Base-by-base conservation (phyloP, 495 filamentous ascomycete species). In the Penicillium daleae region DNA sequence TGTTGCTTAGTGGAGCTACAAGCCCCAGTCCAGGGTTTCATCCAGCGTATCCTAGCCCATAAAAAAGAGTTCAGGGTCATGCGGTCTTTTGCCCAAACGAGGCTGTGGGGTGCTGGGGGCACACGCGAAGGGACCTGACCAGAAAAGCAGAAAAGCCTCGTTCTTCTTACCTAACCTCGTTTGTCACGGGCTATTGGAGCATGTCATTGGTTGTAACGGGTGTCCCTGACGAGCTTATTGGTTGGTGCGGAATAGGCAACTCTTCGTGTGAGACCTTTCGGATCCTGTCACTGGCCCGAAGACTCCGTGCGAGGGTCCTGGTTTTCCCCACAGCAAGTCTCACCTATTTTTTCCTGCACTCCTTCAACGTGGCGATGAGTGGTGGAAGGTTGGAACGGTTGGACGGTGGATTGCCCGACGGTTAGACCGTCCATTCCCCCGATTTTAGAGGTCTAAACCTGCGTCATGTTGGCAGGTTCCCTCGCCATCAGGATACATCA, bases 81-180 rank as follows among this genome's bases (percentile, higher is more conserved):
- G 65, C 65, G 65, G 57, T 35, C 44, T 61, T 51, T 67, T 67
- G 31, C 65, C 65, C 32, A 64, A 61, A 59, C 15, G 58, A 59
- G 62, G 33, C 31, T 35, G 40, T 51, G 56, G 58, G 40, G 61
- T 21, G 54, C 0, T 21, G 35, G 29, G 48, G 56, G 27, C 56
- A 22, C 40, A 21, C 40, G 21, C 60, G 40, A 50, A 48, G 44
- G 22, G 44, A 8, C 26, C 44, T 10, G 33, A 35, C 33, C 33
- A 35, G 33, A 9, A 35, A 35, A 9, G n/a, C 12, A 1, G n/a
- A 26, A 26, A 50, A 29, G 46, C 22, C 46, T 50, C n/a, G 46
- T 50, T 29, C 46, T 13, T 50, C 22, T 50, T 50, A 50, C 46
- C 46, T 50, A 50, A 50, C 46, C 46, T 50, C 13, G 24, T 50